Base-by-base conservation (phyloP, 805 yeast species). In the Nakazawaea pomicola region DNA sequence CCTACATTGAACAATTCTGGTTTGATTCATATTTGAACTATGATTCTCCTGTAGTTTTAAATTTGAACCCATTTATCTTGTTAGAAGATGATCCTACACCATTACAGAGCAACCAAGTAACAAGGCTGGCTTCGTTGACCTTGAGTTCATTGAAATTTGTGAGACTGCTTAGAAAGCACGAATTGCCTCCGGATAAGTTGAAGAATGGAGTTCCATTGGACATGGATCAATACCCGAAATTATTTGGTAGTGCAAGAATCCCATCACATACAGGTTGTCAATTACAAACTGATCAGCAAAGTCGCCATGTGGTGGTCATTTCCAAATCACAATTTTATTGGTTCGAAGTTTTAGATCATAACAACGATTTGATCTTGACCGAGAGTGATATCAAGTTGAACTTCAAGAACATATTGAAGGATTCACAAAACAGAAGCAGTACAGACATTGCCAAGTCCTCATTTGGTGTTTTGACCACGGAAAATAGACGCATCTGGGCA, bases 1-100 rank as follows among this genome's bases (percentile, higher is more conserved):
- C 95, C 2, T 89, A 84, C 58, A 89, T 89, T 48, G 96, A 89
- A 61, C 95, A 89, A 60, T 89, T 89, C 59, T 89, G 96, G 96
- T 89, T 77, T 60, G 96, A 89, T 57, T 78, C 95, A 1, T 89
- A 89, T 59, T 68, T 89, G 49, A 81, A 81, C 58, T 86, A 84
- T 58, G 96, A 89, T 59, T 80, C 86, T 9, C 89, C 93, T 0
- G 95, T 89, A 29, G 97, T 89, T n/a, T 70, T 89, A 47, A 89
- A 89, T 60, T 73, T 89, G 51, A 89, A 89, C 54, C 97, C 97
- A 0, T 89, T 86, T 56, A 88, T 89, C 59, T 74, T 88, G 51
- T 71, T 89, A 46, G 95, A 89, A 58, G 96, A 89, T 55, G 96
- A 89, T 53, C 95, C 96, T 1, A 86, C 93, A 53, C 76, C 81